Evolutionary conservation across 805 yeast species (phyloP).

Genomic region (Kuraishia floccosa): DNA sequence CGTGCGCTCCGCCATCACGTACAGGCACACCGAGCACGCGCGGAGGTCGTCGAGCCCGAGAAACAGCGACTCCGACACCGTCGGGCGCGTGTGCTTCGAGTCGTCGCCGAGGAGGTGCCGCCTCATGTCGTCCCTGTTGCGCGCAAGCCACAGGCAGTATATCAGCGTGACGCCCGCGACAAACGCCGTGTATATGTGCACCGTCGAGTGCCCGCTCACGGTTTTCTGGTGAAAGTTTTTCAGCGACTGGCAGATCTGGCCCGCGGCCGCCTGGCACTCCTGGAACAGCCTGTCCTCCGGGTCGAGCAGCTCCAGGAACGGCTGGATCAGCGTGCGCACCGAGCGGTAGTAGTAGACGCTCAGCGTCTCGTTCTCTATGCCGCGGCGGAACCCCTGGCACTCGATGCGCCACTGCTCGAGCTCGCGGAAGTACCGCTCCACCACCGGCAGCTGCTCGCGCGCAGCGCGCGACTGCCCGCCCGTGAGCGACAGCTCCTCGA

Average conservation of each 20-base stretch:
- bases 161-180: constrained; percentile 60
- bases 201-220: constrained; percentile 50
- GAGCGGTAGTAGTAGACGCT: constrained; percentile 49
- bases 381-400: constrained; percentile 33
- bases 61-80: constrained; percentile 39
- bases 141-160: constrained; percentile 55
- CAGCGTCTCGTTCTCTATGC: constrained; percentile 48
- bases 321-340: constrained; percentile 49
- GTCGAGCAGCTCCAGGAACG: constrained; percentile 47
- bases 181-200: constrained; percentile 56
- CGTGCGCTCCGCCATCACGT: constrained; percentile 58
- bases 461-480: neutral
- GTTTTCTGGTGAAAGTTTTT: constrained; percentile 55
- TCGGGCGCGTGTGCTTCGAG: constrained; percentile 49
- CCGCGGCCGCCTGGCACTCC: constrained; percentile 66
- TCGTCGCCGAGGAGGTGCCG: constrained; percentile 43
- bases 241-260: constrained; percentile 54
- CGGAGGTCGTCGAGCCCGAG: constrained; percentile 51
- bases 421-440: constrained; percentile 39
- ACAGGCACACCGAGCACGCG: constrained; percentile 53
- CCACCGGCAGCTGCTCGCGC: constrained; percentile 32
- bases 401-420: constrained; percentile 47
- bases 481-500: constrained; percentile 27
- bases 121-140: constrained; percentile 48
- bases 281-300: constrained; percentile 50